These are phyloP conservation scores for Paraphoma sp. DNA, from an alignment of 2,329 filamentous ascomycete genomes.

Conservation along the genomic window DNA sequence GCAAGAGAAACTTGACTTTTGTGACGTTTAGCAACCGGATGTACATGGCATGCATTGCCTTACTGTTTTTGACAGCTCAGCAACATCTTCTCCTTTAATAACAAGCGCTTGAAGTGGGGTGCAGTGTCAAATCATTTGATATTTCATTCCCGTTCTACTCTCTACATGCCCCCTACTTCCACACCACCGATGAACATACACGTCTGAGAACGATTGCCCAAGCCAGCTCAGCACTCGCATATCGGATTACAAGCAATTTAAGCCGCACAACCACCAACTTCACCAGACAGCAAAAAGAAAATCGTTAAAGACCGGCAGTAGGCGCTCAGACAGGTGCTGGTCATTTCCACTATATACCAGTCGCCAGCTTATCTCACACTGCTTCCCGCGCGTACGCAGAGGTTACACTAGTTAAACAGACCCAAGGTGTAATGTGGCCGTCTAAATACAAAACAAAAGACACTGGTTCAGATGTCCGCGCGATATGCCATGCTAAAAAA, in stretches of 20 bases:
- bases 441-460: slow-evolving; percentile 2
- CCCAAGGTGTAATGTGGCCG: not conserved
- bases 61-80: no score
- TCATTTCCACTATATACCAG: not conserved
- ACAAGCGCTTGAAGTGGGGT: no score
- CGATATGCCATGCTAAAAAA: slow-evolving; percentile 7
- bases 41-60: no score
- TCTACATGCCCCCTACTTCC: no score
- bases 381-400: not conserved
- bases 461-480: not conserved
- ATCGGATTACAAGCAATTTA: not conserved
- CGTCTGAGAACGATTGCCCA: no score
- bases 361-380: not conserved
- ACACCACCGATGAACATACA: no score
- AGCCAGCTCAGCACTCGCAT: not conserved
- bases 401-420: not conserved
- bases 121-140: no score
- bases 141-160: no score
- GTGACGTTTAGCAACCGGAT: no score
- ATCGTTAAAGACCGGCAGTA: not conserved
- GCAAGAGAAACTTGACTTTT: no score
- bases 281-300: not conserved
- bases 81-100: no score
- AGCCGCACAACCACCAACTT: not conserved
- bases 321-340: not conserved